Conservation (phyloP, 2,329 filamentous ascomycete genomes). For the Torrubiellomyces zombiae region DNA sequence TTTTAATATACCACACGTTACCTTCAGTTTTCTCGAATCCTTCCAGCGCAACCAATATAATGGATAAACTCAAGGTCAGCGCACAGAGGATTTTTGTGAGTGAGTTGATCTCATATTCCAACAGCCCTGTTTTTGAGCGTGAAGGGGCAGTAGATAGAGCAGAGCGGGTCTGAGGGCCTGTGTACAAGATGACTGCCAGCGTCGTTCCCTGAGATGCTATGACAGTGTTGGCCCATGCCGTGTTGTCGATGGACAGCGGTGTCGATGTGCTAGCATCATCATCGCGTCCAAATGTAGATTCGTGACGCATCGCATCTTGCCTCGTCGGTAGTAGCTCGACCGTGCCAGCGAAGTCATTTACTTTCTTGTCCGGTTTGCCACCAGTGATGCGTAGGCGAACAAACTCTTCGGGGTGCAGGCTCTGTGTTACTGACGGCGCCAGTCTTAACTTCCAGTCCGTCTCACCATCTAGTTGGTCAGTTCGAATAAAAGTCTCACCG, state of each 20-base stretch:
- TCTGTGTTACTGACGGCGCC: conserved; percentile 72
- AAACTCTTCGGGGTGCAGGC: conserved; percentile 56
- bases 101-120: conserved; percentile 95
- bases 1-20: conserved; percentile 81
- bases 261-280: conserved; percentile 36
- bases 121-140: conserved; percentile 78
- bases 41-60: conserved; percentile 76
- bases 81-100: conserved; percentile 90
- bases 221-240: conserved; percentile 95
- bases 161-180: conserved; percentile 82
- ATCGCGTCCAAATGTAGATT: conserved; percentile 15
- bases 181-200: conserved; percentile 83
- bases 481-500: conserved; percentile 91
- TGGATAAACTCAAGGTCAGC: conserved; percentile 70
- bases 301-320: conserved; percentile 28
- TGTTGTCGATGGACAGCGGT: conserved; percentile 85
- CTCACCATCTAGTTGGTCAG: conserved; percentile 92
- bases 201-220: conserved; percentile 85
- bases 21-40: conserved; percentile 54
- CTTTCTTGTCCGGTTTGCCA: conserved; percentile 79
- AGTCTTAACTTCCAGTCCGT: conserved; percentile 96
- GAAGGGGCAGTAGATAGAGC: conserved; percentile 85
- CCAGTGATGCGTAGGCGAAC: conserved; percentile 55
- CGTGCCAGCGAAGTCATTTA: conserved; percentile 90
- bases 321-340: conserved; percentile 52